phyloP scores from a whole-genome alignment of 1,139 yeast species.

The Yamadazyma diddensiae region DNA sequence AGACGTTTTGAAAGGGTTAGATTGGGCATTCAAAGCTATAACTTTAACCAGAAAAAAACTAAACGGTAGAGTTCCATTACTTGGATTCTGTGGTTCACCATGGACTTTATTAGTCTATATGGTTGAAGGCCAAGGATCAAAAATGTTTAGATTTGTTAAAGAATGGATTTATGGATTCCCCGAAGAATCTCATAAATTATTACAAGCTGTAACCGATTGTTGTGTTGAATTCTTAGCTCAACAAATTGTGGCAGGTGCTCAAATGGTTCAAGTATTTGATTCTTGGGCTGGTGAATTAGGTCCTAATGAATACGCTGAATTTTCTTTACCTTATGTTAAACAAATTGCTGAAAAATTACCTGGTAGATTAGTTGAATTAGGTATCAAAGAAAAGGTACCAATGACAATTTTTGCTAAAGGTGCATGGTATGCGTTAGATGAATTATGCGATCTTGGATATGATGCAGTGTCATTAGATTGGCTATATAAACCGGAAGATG shows the following conservation, averaged over 20 bases:
- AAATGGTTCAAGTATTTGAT: slow-evolving; percentile 93
- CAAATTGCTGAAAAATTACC: slow-evolving; percentile 76
- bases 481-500: slow-evolving; percentile 83
- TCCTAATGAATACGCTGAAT: slow-evolving; percentile 81
- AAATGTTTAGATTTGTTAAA: slow-evolving; percentile 85
- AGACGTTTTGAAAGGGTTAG: slow-evolving; percentile 74
- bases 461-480: slow-evolving; percentile 89
- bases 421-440: slow-evolving; percentile 95
- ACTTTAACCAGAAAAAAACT: slow-evolving; percentile 81
- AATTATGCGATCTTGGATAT: slow-evolving; percentile 80
- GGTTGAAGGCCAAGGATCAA: slow-evolving; percentile 97
- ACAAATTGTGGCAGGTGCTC: slow-evolving; percentile 97
- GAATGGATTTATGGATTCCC: slow-evolving; percentile 88
- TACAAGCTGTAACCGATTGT: slow-evolving; percentile 80
- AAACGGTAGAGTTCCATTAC: slow-evolving; percentile 85
- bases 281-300: slow-evolving; percentile 98
- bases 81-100: slow-evolving; percentile 97
- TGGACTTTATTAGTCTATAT: slow-evolving; percentile 96
- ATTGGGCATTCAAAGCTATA: slow-evolving; percentile 93
- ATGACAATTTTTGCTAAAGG: slow-evolving; percentile 92
- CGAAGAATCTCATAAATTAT: slow-evolving; percentile 63
- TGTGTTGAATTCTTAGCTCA: slow-evolving; percentile 91
- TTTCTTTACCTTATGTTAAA: slow-evolving; percentile 81
- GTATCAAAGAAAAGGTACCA: slow-evolving; percentile 71
- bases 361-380: slow-evolving; percentile 64